phyloP scores from a whole-genome alignment of 129 eudicot genomes.

The Sambucus nigra region DNA sequence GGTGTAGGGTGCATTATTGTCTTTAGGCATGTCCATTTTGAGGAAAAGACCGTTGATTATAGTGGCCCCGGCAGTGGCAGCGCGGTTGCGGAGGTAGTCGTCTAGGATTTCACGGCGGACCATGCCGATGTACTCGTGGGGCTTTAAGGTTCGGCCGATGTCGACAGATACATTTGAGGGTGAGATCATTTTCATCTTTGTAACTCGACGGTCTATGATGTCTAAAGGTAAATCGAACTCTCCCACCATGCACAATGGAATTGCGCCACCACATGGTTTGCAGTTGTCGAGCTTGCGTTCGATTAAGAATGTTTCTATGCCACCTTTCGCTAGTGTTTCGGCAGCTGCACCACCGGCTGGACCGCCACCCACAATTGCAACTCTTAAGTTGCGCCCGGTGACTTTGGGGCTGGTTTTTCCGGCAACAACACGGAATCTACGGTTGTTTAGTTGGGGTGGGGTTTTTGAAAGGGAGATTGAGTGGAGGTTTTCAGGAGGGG shows the following conservation, averaged over 20 bases:
- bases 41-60: constrained; percentile 74
- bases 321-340: constrained; percentile 89
- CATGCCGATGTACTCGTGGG: constrained; percentile 98
- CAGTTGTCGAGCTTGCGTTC: constrained; percentile 91
- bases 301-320: constrained; percentile 67
- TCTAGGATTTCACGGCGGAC: constrained; percentile 95
- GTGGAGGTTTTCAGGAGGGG: constrained; percentile 39
- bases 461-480: constrained; percentile 20
- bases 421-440: constrained; percentile 42
- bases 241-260: constrained; percentile 96
- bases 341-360: constrained; percentile 99
- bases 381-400: constrained; percentile 86
- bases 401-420: constrained; percentile 70
- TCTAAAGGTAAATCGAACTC: constrained; percentile 89
- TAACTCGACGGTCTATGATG: constrained; percentile 82
- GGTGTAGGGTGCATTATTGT: constrained; percentile 40
- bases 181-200: constrained; percentile 97
- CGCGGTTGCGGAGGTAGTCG: constrained; percentile 71
- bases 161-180: constrained; percentile 97
- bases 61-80: constrained; percentile 64
- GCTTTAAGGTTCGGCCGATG: constrained; percentile 76
- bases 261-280: constrained; percentile 97
- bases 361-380: constrained; percentile 95
- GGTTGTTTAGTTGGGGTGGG: constrained; percentile 19
- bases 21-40: constrained; percentile 68